phyloP scores from a whole-genome alignment of 805 yeast species.

The Ogataea pilisensis region DNA sequence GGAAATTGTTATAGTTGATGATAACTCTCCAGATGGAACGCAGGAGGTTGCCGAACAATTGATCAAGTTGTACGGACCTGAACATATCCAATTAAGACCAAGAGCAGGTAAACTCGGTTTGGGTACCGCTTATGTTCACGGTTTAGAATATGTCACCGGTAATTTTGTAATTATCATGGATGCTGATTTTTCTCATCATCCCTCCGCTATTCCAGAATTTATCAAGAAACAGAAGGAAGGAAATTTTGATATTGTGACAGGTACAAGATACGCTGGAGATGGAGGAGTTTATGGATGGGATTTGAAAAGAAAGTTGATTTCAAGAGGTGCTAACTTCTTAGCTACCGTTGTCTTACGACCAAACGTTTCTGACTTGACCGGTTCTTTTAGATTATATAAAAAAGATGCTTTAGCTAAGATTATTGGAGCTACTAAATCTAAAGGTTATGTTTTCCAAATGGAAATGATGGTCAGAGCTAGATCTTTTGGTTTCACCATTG shows the following conservation, averaged over 20 bases:
- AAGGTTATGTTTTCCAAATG: conserved; percentile 85
- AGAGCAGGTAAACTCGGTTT: conserved; percentile 76
- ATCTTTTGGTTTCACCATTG: conserved; percentile 66
- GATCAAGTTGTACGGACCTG: conserved; percentile 51
- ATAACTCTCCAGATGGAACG: conserved; percentile 78
- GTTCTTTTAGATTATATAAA: conserved; percentile 72
- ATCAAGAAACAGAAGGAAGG: conserved; percentile 55
- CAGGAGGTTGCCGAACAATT: conserved; percentile 65
- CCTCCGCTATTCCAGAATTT: conserved; percentile 73
- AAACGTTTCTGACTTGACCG: conserved; percentile 68
- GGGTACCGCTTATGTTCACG: conserved; percentile 80
- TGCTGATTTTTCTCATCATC: conserved; percentile 81
- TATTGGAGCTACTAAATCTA: conserved; percentile 63
- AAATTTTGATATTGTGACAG: conserved; percentile 47
- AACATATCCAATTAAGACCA: conserved; percentile 61
- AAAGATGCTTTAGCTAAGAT: conserved; percentile 63
- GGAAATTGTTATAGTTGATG: conserved; percentile 78
- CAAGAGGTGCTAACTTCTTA: conserved; percentile 76
- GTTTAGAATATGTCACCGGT: conserved; percentile 66
- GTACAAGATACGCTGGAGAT: conserved; percentile 71
- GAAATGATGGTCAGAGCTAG: conserved; percentile 85
- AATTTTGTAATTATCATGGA: conserved; percentile 78
- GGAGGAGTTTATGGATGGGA: conserved; percentile 89
- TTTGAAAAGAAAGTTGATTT: conserved; percentile 69
- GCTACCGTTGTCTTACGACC: conserved; percentile 72